These are phyloP conservation scores for Hygrophorus pudorinus DNA, from an alignment of 768 basidiomycete genomes.

Conservation along the genomic window DNA sequence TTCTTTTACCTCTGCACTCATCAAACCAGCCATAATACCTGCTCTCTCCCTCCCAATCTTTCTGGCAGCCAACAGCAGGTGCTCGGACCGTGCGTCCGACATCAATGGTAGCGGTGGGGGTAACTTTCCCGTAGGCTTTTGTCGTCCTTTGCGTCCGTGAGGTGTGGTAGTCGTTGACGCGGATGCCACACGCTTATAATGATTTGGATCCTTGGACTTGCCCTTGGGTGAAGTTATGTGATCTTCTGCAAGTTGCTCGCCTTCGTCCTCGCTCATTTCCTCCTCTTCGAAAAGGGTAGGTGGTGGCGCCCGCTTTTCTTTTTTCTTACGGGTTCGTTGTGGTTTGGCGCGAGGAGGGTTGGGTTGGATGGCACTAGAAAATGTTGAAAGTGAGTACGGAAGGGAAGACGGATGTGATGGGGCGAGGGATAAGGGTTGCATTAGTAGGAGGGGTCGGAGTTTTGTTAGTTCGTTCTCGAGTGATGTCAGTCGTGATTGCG, in stretches of 20 bases:
- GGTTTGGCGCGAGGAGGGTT: conserved; percentile 3
- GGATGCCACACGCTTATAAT: background rate
- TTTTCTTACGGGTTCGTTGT: background rate
- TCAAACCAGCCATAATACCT: conserved; percentile 41
- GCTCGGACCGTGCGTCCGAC: conserved; percentile 63
- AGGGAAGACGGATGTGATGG: background rate
- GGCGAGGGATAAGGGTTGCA: conserved; percentile 38
- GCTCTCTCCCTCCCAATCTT: conserved; percentile 55
- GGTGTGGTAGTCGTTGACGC: conserved; percentile 4
- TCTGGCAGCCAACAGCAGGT: conserved; percentile 62
- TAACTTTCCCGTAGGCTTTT: conserved; percentile 14
- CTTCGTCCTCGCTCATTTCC: conserved; percentile 2
- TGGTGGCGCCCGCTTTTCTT: background rate
- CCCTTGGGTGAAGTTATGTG: background rate
- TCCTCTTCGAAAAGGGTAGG: background rate
- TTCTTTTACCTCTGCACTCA: conserved; percentile 12
- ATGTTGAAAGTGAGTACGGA: background rate
- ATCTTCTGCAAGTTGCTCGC: background rate
- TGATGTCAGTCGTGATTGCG: conserved; percentile 38
- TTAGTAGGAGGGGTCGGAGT: conserved; percentile 58
- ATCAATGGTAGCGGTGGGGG: conserved; percentile 24
- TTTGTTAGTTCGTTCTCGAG: conserved; percentile 58
- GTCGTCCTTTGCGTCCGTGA: conserved; percentile 1
- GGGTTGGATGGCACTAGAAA: background rate
- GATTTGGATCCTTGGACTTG: background rate